Base-by-base conservation (phyloP, 805 yeast species). In the Spathaspora sp. region DNA sequence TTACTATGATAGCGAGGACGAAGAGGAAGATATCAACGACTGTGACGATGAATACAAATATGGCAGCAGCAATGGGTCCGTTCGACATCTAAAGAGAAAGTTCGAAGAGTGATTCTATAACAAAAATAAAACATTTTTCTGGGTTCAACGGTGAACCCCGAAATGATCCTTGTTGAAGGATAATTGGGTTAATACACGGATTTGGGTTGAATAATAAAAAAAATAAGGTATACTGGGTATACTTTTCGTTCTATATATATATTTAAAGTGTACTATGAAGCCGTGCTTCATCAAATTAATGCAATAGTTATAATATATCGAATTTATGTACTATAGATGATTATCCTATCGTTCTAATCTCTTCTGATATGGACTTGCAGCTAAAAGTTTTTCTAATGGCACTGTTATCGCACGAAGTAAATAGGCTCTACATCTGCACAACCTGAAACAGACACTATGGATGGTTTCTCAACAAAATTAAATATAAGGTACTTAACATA, bases 41-140 rank as follows among this genome's bases (percentile, higher is more conserved):
- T 28, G 16, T 9, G 51, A 44, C 3, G 46, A 48, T 18, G 48
- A 43, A 35, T 47, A 54, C 28, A 18, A 19, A 23, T 42, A 43
- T 10, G 65, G 63, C 49, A 29, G 32, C 14, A 29, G 32, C 32
- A 62, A 65, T 11, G 58, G 67, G 5, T 61, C 67, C 7, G 65
- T 69, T 7, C 71, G 72, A 2, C 71, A 64, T 56, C 52, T 61
- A 42, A 56, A 64, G 50, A 47, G 62, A 46, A 49, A 58, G 40
- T 54, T 53, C 39, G 49, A 42, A 23, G 44, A 42, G 50, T 43
- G 28, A 42, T 17, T 42, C 7, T 12, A 42, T 6, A 18, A 42
- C 3, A 23, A 23, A 19, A 40, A 19, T 6, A 17, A 40, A 40
- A 14, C 43, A n/a, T 42, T 20, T 6, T 40, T 10, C 44, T n/a